Evolutionary conservation across 306 rosid species (phyloP), one percentile per base, ranked within the genome.

Genomic region (Vigna reflexopilosa): DNA sequence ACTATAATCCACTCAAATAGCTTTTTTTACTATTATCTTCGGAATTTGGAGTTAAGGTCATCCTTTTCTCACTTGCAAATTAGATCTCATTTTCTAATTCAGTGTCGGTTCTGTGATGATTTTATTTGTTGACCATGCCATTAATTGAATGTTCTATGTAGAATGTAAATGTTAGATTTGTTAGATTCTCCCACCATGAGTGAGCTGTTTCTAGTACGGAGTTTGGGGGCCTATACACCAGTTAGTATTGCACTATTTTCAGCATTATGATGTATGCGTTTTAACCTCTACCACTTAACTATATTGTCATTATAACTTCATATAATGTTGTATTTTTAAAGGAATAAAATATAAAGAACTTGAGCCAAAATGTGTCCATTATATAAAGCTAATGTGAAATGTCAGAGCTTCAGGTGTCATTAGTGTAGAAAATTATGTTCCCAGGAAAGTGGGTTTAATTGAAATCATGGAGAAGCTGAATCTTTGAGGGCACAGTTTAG

Each of bases 161-260:
- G 42, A 13, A 38, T 66, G 71, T 19, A 38, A 16, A 65, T 15
- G 4, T 9, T 15, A 71, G 83, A 71, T 79, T 50, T 15, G 4
- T 5, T 15, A 71, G 83, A 71, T 79, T 62, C 57, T 22, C 78
- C 58, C 19, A 47, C 68, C 56, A 34, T 48, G 54, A 38, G 16
- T 51, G 17, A 47, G 10, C 59, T 67, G 51, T 56, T 52, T 9
- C 26, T 26, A 20, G 32, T 59, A 55, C 24, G 14, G 40, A 49
- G 42, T 51, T 24, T 7, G 1, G 66, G 50, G 44, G 26, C 54
- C 72, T 67, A 47, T 20, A 13, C 58, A 73, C 64, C 10, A 42
- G 47, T 42, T 40, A 20, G 28, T 48, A 15, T 48, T 51, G 38
- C 38, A 22, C 45, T 52, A 49, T 68, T 22, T 64, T 52, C 51